These are phyloP conservation scores for Apodospora peruviana DNA, from an alignment of 495 filamentous ascomycete genomes.

Conservation along the genomic window DNA sequence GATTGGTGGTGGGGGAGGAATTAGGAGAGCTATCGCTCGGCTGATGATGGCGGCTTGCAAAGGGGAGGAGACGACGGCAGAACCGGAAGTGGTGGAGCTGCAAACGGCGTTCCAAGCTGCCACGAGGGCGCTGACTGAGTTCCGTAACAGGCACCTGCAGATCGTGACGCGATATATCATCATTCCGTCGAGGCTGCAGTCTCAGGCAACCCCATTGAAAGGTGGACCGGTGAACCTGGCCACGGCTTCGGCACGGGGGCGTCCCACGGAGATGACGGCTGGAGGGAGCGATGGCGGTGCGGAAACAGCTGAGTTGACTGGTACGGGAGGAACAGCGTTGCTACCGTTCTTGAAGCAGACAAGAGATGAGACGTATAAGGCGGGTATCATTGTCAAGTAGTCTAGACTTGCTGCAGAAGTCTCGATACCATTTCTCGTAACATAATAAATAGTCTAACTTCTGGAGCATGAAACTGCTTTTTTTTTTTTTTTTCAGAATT, in stretches of 20 bases:
- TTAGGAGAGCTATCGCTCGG: background rate
- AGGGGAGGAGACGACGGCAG: slow-evolving; percentile 50
- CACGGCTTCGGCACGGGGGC: slow-evolving; percentile 30
- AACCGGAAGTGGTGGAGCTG: slow-evolving; percentile 55
- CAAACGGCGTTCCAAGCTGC: slow-evolving; percentile 72
- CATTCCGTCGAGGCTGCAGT: slow-evolving; percentile 45
- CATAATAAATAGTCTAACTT: too few relatives aligned
- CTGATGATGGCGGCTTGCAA: slow-evolving; percentile 39
- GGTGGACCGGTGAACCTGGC: slow-evolving; percentile 54
- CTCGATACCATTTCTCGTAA: too few relatives aligned
- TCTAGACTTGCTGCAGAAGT: too few relatives aligned
- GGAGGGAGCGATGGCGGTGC: background rate
- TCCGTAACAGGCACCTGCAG: slow-evolving; percentile 85
- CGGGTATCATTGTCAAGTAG: too few relatives aligned
- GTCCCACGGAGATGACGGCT: slow-evolving; percentile 2
- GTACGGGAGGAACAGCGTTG: slow-evolving; percentile 85
- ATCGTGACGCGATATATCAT: slow-evolving; percentile 94
- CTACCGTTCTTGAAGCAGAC: slow-evolving; percentile 93
- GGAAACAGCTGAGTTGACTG: slow-evolving; percentile 55
- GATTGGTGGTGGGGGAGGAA: slow-evolving; percentile 31
- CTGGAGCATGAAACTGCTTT: too few relatives aligned
- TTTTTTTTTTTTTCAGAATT: too few relatives aligned
- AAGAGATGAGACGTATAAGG: slow-evolving; percentile 68
- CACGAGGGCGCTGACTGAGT: slow-evolving; percentile 69
- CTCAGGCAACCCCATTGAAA: background rate